A percentile compares a stretch with the other conserved stretches of the same genome.
These are phyloP conservation scores for Friedmanniomyces endolithicus DNA, from an alignment of 495 filamentous ascomycete species.

Conservation along the genomic window DNA sequence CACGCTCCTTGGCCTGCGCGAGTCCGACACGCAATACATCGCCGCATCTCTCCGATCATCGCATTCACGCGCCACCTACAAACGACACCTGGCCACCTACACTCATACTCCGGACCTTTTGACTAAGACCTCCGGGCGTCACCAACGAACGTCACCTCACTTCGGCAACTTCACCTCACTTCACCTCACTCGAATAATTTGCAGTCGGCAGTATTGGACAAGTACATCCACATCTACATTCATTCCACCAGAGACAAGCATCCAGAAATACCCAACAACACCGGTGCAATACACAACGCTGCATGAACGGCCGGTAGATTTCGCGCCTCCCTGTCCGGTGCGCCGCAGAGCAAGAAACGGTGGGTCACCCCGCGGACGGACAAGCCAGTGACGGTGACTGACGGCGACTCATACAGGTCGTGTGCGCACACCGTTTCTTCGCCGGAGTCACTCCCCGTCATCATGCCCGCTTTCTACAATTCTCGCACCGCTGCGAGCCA, in stretches of 20 bases:
- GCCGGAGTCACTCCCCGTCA: background rate
- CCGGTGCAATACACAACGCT: background rate
- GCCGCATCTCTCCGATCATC: background rate
- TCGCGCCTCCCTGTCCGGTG: slow-evolving; percentile 5
- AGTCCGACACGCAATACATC: background rate
- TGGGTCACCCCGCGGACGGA: background rate
- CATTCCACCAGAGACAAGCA: background rate
- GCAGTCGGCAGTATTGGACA: background rate
- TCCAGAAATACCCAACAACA: background rate
- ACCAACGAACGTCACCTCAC: slow-evolving; percentile 1
- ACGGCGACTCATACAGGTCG: slow-evolving; percentile 5
- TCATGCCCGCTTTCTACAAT: slow-evolving; percentile 16
- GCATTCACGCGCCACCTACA: background rate
- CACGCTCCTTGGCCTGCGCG: background rate
- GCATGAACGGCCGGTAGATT: slow-evolving; percentile 17
- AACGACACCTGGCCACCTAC: background rate
- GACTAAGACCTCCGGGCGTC: background rate
- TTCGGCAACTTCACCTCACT: background rate
- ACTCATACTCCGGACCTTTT: background rate
- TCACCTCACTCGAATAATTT: too few species aligned
- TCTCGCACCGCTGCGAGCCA: slow-evolving; percentile 12
- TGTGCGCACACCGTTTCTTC: slow-evolving; percentile 14
- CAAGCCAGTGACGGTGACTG: background rate
- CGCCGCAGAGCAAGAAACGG: slow-evolving; percentile 14
- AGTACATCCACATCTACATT: background rate